Evolutionary conservation across 2,329 filamentous ascomycete genomes (phyloP), one percentile per base, ranked within the genome.

Genomic region (Fusarium mangiferae): DNA sequence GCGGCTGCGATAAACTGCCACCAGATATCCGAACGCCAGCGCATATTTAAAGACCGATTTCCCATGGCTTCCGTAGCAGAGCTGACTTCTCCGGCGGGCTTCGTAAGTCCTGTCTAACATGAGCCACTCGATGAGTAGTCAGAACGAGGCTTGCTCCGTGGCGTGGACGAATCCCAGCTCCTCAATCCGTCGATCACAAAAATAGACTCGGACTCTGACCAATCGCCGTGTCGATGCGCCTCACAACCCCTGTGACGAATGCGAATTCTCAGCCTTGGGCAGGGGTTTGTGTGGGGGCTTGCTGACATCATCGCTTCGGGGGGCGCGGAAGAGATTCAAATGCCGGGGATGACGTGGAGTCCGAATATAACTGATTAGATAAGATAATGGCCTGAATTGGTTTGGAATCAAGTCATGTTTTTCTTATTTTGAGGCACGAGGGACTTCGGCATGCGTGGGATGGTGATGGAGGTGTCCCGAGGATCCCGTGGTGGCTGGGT

Each of bases 111-210:
- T 45, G 12, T 39, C 22, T 13, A 24, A 52, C 38, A 58, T 66
- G n/a, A 67, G 64, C 64, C 64, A 67, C 63, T 59, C 22, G 44
- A 30, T 66, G 62, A 64, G 36, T 44, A 58, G 36, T 59, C 33
- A 24, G 24, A 42, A 30, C 36, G 64, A 67, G 64, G 64, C 64
- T 67, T 66, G 62, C 17, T 42, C 22, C 18, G 46, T 36, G 36
- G 45, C 59, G 42, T 44, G 33, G 51, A 42, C 64, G 44, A 59
- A 66, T 67, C 49, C 49, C 24, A 45, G n/a, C 26, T 26, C 42
- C 28, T 30, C 41, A 33, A 39, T 38, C 22, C 24, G 49, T 20
- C 26, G 15, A 58, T 44, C 49, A 56, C 17, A 67, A 67, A 67
- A 67, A 67, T 67, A 67, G 62, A 65, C 35, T 66, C 48, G 15